Evolutionary conservation across 352 stramenopile species (phyloP).

Genomic region (Pythium rishiriense): DNA sequence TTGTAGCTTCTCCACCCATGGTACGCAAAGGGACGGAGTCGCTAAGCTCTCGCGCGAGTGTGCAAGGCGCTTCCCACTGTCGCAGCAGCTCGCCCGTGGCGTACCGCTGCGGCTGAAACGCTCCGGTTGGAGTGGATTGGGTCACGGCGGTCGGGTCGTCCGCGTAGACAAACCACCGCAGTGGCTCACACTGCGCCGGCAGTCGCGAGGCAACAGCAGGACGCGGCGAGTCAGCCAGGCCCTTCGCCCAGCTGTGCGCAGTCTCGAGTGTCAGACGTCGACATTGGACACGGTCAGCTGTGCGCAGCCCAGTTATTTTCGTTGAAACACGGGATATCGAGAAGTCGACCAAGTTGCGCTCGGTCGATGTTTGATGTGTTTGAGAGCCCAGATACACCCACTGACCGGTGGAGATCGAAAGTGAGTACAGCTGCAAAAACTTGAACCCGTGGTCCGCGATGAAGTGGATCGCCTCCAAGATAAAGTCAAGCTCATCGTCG

Average conservation of each 20-base stretch:
- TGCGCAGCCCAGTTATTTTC: no score
- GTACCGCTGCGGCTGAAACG: not conserved
- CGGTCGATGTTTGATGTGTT: not conserved
- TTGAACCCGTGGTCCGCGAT: constrained; percentile 87
- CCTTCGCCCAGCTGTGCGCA: not conserved
- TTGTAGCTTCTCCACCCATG: not conserved
- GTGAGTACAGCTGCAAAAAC: constrained; percentile 91
- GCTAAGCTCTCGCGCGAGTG: not conserved
- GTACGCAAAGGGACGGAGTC: not conserved
- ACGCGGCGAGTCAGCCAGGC: not conserved
- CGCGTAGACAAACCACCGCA: not conserved
- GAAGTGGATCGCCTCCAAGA: constrained; percentile 89
- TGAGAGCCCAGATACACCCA: not conserved
- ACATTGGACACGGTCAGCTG: no score
- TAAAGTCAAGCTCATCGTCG: constrained; percentile 87
- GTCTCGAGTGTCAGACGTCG: not conserved
- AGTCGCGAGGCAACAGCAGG: not conserved
- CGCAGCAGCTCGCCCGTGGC: not conserved
- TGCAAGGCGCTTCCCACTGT: not conserved
- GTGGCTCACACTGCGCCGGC: not conserved
- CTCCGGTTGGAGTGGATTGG: no score
- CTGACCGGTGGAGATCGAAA: constrained; percentile 33
- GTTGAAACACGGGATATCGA: not conserved
- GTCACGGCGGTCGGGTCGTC: not conserved
- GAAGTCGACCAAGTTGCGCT: not conserved